Evolutionary conservation across 2,329 filamentous ascomycete species (phyloP), one percentile per base, ranked within the genome.

Genomic region (Akanthomyces uredinophilus): DNA sequence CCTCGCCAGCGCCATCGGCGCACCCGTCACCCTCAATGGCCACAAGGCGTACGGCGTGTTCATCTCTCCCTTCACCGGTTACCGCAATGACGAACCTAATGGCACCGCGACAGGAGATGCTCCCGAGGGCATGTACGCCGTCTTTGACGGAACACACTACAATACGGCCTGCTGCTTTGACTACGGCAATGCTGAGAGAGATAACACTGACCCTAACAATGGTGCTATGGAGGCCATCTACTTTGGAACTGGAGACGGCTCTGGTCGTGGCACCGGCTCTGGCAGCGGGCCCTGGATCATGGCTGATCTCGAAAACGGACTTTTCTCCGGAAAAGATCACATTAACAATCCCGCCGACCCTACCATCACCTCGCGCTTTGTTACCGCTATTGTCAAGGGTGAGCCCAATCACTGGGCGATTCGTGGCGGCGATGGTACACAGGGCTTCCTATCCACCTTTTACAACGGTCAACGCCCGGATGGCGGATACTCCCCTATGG

Each of bases 171-270:
- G 83, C 73, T 87, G 78, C 68, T 84, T 83, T 66, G 81, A 84
- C 70, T 84, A 84, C 54, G 82, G 82, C 50, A 84, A 85, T 54
- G 82, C 81, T 46, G 83, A 86, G 73, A 78, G 74, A 4, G 84
- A 66, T 70, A 80, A 69, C 62, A 65, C 3, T 2, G 83, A 85
- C 64, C 82, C 84, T 0, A 86, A 86, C 3, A 80, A 82, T 58
- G 86, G 83, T 16, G 85, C 87, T 67, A 89, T 89, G 86, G 87
- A 89, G 69, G 83, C 86, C 62, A 85, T 89, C 63, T 89, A 88
- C 77, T 88, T 79, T 66, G 86, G 87, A 1, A 74, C 76, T 68
- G 80, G 69, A 70, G 84, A 76, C 0, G 63, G 63, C 65, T 54
- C 54, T 3, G 61, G 54, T 7, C 87, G 83, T 81, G 86, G 86